A percentile compares a stretch with the other conserved stretches of the same genome.
Conservation (phyloP, 2,329 filamentous ascomycete species). For the Pseudogymnoascus sp. region DNA sequence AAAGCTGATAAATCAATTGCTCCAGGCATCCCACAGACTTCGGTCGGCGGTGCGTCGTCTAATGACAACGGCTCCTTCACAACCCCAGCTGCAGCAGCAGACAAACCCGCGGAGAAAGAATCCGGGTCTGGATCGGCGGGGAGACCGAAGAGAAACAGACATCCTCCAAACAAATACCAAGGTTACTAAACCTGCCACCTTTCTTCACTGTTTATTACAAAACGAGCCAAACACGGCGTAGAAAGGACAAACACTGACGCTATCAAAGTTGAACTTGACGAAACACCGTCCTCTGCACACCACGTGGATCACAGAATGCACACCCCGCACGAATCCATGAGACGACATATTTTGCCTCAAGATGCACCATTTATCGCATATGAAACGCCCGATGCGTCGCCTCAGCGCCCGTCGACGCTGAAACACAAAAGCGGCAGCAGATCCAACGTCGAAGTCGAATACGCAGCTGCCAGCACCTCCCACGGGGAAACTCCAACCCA, state of each 20-base stretch:
- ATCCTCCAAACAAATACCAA: conserved; percentile 7
- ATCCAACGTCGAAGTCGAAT: background rate
- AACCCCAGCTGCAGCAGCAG: background rate
- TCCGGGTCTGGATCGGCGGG: background rate
- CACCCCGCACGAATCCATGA: background rate
- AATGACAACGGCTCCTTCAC: background rate
- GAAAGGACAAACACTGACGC: background rate
- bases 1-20: conserved; percentile 3
- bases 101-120: background rate
- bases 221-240: background rate
- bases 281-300: background rate
- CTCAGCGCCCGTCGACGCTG: background rate
- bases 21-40: conserved; percentile 2
- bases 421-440: background rate
- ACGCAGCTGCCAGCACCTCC: background rate
- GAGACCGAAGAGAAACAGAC: conserved; percentile 4
- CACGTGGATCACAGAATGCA: background rate
- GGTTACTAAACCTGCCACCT: conserved; percentile 3
- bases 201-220: background rate
- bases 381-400: background rate
- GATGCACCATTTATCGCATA: conserved; percentile 6
- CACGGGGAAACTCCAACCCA: background rate
- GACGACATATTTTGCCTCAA: background rate
- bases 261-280: background rate
- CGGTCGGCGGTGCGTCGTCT: conserved; percentile 1